Percentiles rank a stretch among this genome's conserved stretches.
phyloP scores from a whole-genome alignment of 78 protist genomes.

The Salpingoeca rosetta region DNA sequence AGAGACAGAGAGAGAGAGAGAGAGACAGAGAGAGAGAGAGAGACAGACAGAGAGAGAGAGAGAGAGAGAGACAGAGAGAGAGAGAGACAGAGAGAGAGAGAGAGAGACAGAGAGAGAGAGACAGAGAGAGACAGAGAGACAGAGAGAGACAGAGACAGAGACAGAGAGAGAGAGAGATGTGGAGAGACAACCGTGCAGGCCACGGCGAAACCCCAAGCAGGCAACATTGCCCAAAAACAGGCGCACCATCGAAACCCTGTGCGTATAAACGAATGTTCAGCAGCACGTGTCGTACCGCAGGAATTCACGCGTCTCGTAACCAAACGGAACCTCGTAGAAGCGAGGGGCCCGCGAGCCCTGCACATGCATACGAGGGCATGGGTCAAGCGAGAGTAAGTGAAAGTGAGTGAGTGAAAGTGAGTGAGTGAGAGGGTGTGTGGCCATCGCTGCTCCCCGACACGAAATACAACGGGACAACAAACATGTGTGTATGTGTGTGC shows the following conservation, averaged over 20 bases:
- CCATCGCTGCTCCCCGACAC: not conserved
- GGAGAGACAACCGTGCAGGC: not conserved
- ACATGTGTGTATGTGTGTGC: not conserved
- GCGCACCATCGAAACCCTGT: no score
- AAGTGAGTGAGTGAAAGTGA: no score
- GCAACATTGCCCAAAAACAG: no score
- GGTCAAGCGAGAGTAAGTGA: not conserved
- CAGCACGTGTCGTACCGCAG: not conserved
- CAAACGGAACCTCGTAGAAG: not conserved
- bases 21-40: not conserved
- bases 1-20: not conserved
- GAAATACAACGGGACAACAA: not conserved
- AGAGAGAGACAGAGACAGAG: not conserved
- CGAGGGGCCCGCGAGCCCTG: not conserved
- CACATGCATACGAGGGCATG: no score
- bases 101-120: not conserved
- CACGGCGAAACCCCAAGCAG: no score
- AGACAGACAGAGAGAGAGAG: not conserved
- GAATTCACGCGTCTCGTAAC: not conserved
- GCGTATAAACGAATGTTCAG: not conserved
- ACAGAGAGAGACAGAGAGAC: not conserved
- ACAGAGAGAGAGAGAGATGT: not conserved
- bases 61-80: not conserved
- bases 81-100: not conserved
- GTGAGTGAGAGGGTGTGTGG: no score